These are phyloP conservation scores for Amylocarpus encephaloides DNA, from an alignment of 2,329 filamentous ascomycete species.

Conservation along the genomic window DNA sequence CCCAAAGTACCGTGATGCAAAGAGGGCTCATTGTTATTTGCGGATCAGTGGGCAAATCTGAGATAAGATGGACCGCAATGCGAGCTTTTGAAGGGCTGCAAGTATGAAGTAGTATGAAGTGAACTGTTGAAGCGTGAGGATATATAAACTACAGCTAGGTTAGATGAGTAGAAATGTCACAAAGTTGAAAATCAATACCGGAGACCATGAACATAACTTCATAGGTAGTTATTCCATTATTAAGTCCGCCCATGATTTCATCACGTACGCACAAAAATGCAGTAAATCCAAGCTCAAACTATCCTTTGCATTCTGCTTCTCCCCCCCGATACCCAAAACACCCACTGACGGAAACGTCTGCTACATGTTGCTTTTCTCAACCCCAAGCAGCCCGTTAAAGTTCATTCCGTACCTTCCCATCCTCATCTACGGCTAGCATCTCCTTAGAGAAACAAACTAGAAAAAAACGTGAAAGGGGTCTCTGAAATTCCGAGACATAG, in stretches of 20 bases:
- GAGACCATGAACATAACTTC: not conserved
- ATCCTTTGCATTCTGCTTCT: not conserved
- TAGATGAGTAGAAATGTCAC: no score
- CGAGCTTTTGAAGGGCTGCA: no score
- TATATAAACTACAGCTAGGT: no score
- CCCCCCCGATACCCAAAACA: not conserved
- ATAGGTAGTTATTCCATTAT: slow-evolving; percentile 22
- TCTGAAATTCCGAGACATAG: slow-evolving; percentile 13
- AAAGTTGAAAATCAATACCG: not conserved
- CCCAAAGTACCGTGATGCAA: no score
- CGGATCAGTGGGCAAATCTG: no score
- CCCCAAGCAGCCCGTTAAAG: not conserved
- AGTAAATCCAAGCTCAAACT: slow-evolving; percentile 20
- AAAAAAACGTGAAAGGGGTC: slow-evolving; percentile 19
- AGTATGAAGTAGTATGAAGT: no score
- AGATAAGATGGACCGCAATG: no score
- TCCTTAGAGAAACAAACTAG: slow-evolving; percentile 24
- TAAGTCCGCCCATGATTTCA: slow-evolving; percentile 26
- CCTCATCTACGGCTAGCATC: slow-evolving; percentile 12
- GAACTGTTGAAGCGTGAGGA: no score
- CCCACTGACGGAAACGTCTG: not conserved
- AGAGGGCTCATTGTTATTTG: no score
- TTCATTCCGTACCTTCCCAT: slow-evolving; percentile 18
- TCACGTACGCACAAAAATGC: slow-evolving; percentile 18
- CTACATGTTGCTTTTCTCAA: slow-evolving; percentile 1